Percentiles rank a stretch among this genome's conserved stretches.
Conservation (phyloP, 495 filamentous ascomycete genomes). For the Sordaria brevicollis region DNA sequence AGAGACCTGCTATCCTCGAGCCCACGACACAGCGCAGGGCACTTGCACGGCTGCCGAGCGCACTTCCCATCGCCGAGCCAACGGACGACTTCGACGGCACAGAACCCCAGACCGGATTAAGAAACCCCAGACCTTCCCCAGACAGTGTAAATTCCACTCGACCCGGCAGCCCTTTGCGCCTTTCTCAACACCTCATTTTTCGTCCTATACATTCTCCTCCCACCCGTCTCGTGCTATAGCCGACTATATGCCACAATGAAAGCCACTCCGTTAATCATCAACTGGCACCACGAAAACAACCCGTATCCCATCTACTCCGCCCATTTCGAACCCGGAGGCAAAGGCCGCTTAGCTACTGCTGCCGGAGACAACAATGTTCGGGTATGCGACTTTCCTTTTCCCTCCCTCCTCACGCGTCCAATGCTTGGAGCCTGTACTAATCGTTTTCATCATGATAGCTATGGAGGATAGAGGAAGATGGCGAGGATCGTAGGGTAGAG, state of each 20-base stretch:
- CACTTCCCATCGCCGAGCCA: not conserved
- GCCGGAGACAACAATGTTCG: slow-evolving; percentile 97
- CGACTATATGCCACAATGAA: slow-evolving; percentile 54
- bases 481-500: slow-evolving; percentile 78
- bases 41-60: not conserved
- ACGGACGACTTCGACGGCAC: not conserved
- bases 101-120: not conserved
- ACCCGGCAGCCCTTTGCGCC: not conserved
- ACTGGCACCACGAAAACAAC: slow-evolving; percentile 96
- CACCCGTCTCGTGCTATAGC: not conserved
- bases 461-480: slow-evolving; percentile 79
- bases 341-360: slow-evolving; percentile 83
- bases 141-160: not conserved
- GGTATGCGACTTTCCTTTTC: slow-evolving; percentile 40
- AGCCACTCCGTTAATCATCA: slow-evolving; percentile 79
- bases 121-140: not conserved
- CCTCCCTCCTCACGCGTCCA: slow-evolving; percentile 1
- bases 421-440: not conserved
- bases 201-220: not conserved
- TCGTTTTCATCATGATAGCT: slow-evolving; percentile 40
- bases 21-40: not conserved
- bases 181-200: not conserved
- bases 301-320: slow-evolving; percentile 81
- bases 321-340: slow-evolving; percentile 91
- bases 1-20: not conserved